Base-by-base conservation (phyloP, 176 grass and related monocot species). In the Saccharum spontaneum region DNA sequence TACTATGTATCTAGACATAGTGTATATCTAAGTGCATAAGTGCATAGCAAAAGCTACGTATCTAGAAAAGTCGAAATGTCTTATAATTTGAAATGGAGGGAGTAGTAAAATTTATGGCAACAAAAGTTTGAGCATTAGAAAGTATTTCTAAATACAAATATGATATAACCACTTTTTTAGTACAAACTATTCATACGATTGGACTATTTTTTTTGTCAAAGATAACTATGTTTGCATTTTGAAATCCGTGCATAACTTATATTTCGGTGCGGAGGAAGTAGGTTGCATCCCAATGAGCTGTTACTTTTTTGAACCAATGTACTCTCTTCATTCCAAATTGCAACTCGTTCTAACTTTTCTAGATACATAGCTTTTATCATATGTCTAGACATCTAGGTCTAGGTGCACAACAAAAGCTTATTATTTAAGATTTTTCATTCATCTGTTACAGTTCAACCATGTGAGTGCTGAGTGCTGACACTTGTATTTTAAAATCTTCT, bases 401-500 rank as follows among this genome's bases (percentile, higher is more conserved):
- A 61, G 55, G 20, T 60, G 55, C 20, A 55, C 7, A 60, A 60
- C 22, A 60, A 60, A 60, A 60, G 2, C 22, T 60, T 55, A 3
- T 55, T 46, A 16, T 65, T 67, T 16, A 2, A 57, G 55, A 52
- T 43, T 55, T 45, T 77, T 26, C 20, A 8, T 43, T 76, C 22
- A 64, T 41, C 16, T 4, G 5, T 73, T 62, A 28, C 31, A 20
- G 43, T 11, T 80, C 18, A 37, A 57, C 39, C 36, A 30, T 82
- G 20, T 26, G 44, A 43, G 65, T 78, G 60, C 52, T 26, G 44
- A 43, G 65, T 82, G 48, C 33, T 13, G 33, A 49, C n/a, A 41
- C 15, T 38, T 75, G 41, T 80, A 69, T 61, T 79, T 31, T 4
- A 30, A 79, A 31, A 63, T 82, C 8, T 78, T 49, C 34, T 78